phyloP scores from a whole-genome alignment of 2,329 filamentous ascomycete genomes.

The Stachybotrys elegans region DNA sequence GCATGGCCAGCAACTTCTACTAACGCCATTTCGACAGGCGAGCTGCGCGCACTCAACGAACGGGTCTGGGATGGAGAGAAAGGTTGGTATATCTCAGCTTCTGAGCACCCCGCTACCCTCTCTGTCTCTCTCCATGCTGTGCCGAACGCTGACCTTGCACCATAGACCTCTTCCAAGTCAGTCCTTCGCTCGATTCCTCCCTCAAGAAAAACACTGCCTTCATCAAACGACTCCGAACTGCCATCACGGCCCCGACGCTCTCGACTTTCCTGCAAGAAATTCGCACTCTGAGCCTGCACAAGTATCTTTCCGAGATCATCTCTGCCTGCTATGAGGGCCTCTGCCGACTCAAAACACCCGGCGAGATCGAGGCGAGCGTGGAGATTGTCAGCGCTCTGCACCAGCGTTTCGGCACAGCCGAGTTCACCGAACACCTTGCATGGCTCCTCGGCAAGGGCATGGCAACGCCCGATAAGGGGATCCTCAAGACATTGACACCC shows the following conservation, averaged over 20 bases:
- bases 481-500: slow-evolving; percentile 69
- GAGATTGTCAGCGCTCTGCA: slow-evolving; percentile 94
- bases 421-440: slow-evolving; percentile 87
- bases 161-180: slow-evolving; percentile 71
- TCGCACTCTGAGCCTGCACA: slow-evolving; percentile 83
- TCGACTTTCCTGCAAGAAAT: slow-evolving; percentile 87
- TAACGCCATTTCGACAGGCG: slow-evolving; percentile 60
- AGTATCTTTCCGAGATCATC: slow-evolving; percentile 95
- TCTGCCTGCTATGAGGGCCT: slow-evolving; percentile 93
- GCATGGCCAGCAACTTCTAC: no score
- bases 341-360: slow-evolving; percentile 83
- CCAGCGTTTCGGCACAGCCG: slow-evolving; percentile 83
- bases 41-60: slow-evolving; percentile 83
- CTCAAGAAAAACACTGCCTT: slow-evolving; percentile 98
- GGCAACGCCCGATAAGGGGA: slow-evolving; percentile 81
- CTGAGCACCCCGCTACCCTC: slow-evolving; percentile 12
- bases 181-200: slow-evolving; percentile 81
- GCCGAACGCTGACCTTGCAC: slow-evolving; percentile 12
- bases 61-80: slow-evolving; percentile 84
- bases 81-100: slow-evolving; percentile 47
- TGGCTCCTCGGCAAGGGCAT: slow-evolving; percentile 91
- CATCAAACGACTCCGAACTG: slow-evolving; percentile 91
- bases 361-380: slow-evolving; percentile 86
- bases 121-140: slow-evolving; percentile 10
- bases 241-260: slow-evolving; percentile 73